Evolutionary conservation across 345 rosid species (phyloP), one percentile per base, ranked within the genome.

Genomic region (Raphanus raphanistrum): DNA sequence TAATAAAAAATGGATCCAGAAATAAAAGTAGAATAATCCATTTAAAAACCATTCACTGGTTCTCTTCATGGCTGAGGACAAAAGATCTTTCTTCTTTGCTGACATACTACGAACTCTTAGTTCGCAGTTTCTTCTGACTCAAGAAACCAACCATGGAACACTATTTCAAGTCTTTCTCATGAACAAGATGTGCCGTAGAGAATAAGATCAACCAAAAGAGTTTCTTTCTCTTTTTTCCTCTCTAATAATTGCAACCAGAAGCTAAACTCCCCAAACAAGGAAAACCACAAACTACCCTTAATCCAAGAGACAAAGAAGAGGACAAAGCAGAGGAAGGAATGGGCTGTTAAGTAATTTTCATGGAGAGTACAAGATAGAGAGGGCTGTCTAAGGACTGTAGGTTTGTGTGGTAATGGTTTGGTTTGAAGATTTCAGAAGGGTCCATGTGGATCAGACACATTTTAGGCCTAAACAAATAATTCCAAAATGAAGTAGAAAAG

Each of bases 31-130:
- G 2, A 36, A 36, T 36, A 8, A 36, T 36, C 35, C 9, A 76
- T 27, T 45, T 63, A n/a, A 66, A 65, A 76, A 91, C 98, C 98
- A 92, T 80, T 90, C 95, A 73, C 90, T 90, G 66, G 98, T 94
- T 88, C 98, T 87, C 87, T 89, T 91, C 98, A 90, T 90, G 63
- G 87, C 96, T 70, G 94, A 73, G 41, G 97, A 86, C 76, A 88
- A 79, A 83, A 88, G 96, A 81, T 90, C 98, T 82, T 90, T 87
- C 85, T 87, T 92, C 80, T 84, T 86, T 57, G 88, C 73, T 66
- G 85, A 74, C 92, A 85, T 92, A 82, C 68, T 84, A 80, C 65
- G 27, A 78, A 67, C 69, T 43, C 82, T 58, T 15, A 3, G 72
- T 81, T 71, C 72, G 79, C 68, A 74, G 79, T 79, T 77, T 82